Conservation (phyloP, 2,329 filamentous ascomycete genomes). For the Cyphellophora europaea region DNA sequence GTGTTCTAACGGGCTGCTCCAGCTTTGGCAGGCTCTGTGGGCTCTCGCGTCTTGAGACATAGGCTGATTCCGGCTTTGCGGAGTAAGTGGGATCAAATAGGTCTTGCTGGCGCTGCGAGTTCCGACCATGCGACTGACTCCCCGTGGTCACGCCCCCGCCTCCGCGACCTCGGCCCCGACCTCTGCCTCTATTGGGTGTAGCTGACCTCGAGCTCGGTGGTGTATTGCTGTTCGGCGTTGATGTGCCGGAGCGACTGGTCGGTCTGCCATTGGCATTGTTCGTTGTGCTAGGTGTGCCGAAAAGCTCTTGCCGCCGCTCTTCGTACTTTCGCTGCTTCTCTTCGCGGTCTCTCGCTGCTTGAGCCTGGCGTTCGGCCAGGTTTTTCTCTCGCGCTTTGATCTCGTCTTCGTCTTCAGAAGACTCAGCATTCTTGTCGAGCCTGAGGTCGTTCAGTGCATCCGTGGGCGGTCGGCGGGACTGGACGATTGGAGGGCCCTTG, state of each 20-base stretch:
- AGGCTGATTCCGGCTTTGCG: conserved; percentile 50
- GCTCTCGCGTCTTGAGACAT: conserved; percentile 34
- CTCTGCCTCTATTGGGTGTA: conserved; percentile 37
- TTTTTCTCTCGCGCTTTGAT: conserved; percentile 54
- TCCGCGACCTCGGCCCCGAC: conserved; percentile 29
- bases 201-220: conserved; percentile 39
- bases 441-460: conserved; percentile 16
- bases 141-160: conserved; percentile 8
- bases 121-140: conserved; percentile 21
- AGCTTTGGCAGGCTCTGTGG: conserved; percentile 10
- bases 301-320: conserved; percentile 77
- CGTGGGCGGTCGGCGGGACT: conserved; percentile 10
- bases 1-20: conserved; percentile 53
- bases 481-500: conserved; percentile 37
- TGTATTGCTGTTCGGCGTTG: conserved; percentile 53
- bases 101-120: conserved; percentile 40
- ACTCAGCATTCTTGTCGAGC: conserved; percentile 52
- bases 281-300: conserved; percentile 48
- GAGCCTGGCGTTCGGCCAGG: conserved; percentile 66
- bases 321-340: conserved; percentile 88
- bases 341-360: conserved; percentile 69
- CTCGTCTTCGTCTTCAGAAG: conserved; percentile 46
- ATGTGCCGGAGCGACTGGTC: conserved; percentile 40
- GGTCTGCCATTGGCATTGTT: conserved; percentile 9
- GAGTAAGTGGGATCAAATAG: conserved; percentile 71